Conservation (phyloP, 2,329 filamentous ascomycete species). For the Penicillium decumbens region DNA sequence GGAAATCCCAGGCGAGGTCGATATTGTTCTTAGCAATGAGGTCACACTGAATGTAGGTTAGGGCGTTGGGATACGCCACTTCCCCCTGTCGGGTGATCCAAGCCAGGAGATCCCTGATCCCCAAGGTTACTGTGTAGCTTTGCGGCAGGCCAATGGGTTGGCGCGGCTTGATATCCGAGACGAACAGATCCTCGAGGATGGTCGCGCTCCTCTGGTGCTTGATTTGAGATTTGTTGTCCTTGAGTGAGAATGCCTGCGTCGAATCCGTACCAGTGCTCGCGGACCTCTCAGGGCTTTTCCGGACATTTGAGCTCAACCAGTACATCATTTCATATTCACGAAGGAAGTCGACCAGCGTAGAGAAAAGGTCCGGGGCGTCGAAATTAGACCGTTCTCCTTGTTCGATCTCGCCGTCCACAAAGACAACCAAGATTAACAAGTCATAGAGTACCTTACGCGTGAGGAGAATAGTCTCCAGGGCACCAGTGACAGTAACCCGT, state of each 20-base stretch:
- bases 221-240: constrained; percentile 19
- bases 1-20: constrained; percentile 60
- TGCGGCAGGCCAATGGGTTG: constrained; percentile 38
- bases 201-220: constrained; percentile 30
- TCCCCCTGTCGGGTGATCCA: constrained; percentile 52
- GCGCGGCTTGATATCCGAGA: constrained; percentile 42
- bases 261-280: constrained; percentile 16
- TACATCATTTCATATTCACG: constrained; percentile 66
- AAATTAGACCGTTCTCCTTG: constrained; percentile 67
- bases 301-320: constrained; percentile 53
- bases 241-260: constrained; percentile 23
- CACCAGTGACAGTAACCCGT: constrained; percentile 67
- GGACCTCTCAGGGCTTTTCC: constrained; percentile 30
- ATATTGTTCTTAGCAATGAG: constrained; percentile 64
- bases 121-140: constrained; percentile 42
- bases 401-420: constrained; percentile 80
- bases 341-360: constrained; percentile 64
- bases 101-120: constrained; percentile 43
- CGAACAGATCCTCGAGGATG: constrained; percentile 45
- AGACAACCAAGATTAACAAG: constrained; percentile 74
- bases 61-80: constrained; percentile 52
- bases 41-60: constrained; percentile 66
- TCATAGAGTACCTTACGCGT: constrained; percentile 74
- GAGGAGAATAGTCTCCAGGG: constrained; percentile 71
- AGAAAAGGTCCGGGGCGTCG: constrained; percentile 55